Base-by-base conservation (phyloP, 2,329 filamentous ascomycete species). In the Talaromyces sp. region DNA sequence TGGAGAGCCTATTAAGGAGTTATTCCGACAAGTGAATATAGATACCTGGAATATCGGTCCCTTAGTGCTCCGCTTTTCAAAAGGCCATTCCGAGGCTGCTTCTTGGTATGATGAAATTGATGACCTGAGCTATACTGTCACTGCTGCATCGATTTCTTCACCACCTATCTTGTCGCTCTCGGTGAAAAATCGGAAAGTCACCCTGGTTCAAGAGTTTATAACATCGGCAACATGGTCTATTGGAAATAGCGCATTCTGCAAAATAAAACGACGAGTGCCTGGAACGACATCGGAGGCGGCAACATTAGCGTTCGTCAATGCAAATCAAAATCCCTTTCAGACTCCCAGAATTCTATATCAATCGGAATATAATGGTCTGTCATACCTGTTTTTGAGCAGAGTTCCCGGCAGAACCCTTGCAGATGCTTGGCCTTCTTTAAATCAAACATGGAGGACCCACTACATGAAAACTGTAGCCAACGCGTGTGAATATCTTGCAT, bases 371-470 rank as follows among this genome's bases (percentile, higher is more conserved):
- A 49, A 62, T 19, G 54, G 48, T 30, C 57, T 62, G 24, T 65
- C 62, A n/a, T 70, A 63, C 22, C 54, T 70, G 1, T 57, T 70
- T 27, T 33, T 65, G 7, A 46, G 40, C 11, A 60, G 59, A 29
- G 48, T 70, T 2, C 60, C 54, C 5, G 65, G 69, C 14, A 55
- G 56, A 35, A 68, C 61, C 11, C 60, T 71, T 9, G 59, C 55
- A 24, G 22, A 47, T 6, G 59, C 63, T 6, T 71, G 65, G 63
- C 51, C 57, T 44, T 56, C 22, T 22, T 59, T 72, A 49, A 54
- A 63, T 46, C 55, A 62, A 37, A 42, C 52, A 3, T 58, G 56
- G 53, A 53, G 57, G 30, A n/a, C 49, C 24, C 40, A 63, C 41
- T 70, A 65, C 35, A 54, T 65, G 4, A 30, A 36, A 10, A 48